Evolutionary conservation across 495 filamentous ascomycete genomes (phyloP).

Genomic region (Lepraria neglecta): DNA sequence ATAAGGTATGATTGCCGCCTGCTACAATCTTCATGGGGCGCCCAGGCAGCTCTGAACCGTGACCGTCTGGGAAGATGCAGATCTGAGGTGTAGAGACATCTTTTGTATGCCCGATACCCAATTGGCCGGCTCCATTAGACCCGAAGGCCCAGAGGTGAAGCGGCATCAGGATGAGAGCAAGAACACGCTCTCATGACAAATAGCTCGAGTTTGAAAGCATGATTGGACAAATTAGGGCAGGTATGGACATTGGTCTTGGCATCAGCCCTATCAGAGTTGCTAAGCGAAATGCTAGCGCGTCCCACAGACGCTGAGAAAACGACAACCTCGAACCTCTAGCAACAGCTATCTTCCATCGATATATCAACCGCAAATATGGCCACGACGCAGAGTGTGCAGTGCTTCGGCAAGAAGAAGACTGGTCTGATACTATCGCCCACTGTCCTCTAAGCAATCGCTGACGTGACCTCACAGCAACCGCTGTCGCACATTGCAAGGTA

Average conservation of each 20-base stretch:
- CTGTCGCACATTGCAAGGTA: slow-evolving; percentile 94
- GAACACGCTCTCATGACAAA: too few species aligned
- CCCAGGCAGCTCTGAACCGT: slow-evolving; percentile 15
- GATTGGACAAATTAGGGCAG: not conserved
- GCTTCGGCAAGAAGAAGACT: slow-evolving; percentile 92
- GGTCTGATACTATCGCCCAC: slow-evolving; percentile 40
- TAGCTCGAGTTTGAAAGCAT: too few species aligned
- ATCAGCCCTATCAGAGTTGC: slow-evolving; percentile 16
- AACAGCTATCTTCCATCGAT: not conserved
- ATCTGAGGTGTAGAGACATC: slow-evolving; percentile 63
- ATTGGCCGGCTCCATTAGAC: slow-evolving; percentile 84
- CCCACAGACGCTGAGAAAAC: slow-evolving; percentile 24
- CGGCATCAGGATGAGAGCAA: not conserved
- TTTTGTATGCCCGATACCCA: slow-evolving; percentile 68
- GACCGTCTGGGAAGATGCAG: slow-evolving; percentile 34
- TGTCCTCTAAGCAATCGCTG: slow-evolving; percentile 8
- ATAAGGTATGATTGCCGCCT: slow-evolving; percentile 83
- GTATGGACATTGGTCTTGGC: not conserved
- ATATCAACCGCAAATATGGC: slow-evolving; percentile 52
- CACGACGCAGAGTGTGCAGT: slow-evolving; percentile 79
- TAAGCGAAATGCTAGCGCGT: slow-evolving; percentile 25
- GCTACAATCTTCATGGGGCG: slow-evolving; percentile 46
- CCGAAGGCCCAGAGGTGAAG: slow-evolving; percentile 72
- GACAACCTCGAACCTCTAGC: slow-evolving; percentile 3
- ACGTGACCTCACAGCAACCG: slow-evolving; percentile 51